Evolutionary conservation across 441 rosid genomes (phyloP).

Genomic region (Eruca vesicaria): DNA sequence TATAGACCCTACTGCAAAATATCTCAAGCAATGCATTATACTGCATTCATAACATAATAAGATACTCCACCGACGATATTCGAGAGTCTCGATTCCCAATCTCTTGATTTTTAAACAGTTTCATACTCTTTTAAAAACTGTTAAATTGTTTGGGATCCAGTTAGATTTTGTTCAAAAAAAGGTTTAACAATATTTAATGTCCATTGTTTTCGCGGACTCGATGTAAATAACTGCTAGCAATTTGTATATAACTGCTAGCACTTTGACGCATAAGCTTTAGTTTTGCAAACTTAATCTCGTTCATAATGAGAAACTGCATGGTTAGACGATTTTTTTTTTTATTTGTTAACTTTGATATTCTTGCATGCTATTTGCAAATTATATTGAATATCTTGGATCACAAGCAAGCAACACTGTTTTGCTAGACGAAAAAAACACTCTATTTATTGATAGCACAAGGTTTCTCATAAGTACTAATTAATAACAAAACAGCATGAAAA

Average conservation of each 20-base stretch:
- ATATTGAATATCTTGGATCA: slow-evolving; percentile 4
- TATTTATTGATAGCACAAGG: slow-evolving; percentile 23
- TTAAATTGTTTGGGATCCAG: background rate
- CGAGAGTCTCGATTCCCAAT: background rate
- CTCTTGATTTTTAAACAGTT: background rate
- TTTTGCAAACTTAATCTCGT: background rate
- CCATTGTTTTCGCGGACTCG: background rate
- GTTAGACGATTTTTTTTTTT: background rate
- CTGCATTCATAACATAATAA: background rate
- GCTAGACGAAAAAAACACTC: background rate
- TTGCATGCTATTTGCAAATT: slow-evolving; percentile 5
- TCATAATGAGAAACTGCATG: background rate
- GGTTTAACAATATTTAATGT: background rate
- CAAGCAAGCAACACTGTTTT: slow-evolving; percentile 5
- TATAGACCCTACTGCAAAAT: background rate
- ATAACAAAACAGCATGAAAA: slow-evolving; percentile 15
- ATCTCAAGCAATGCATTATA: background rate
- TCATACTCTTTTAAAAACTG: background rate
- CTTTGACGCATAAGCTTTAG: background rate
- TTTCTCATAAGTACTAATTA: slow-evolving; percentile 10
- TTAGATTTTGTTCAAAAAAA: background rate
- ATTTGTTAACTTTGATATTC: background rate
- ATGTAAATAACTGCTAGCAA: background rate
- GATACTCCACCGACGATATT: background rate
- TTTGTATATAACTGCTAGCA: background rate